Evolutionary conservation across 257 asterid species (phyloP).

Genomic region (Lantana camara): DNA sequence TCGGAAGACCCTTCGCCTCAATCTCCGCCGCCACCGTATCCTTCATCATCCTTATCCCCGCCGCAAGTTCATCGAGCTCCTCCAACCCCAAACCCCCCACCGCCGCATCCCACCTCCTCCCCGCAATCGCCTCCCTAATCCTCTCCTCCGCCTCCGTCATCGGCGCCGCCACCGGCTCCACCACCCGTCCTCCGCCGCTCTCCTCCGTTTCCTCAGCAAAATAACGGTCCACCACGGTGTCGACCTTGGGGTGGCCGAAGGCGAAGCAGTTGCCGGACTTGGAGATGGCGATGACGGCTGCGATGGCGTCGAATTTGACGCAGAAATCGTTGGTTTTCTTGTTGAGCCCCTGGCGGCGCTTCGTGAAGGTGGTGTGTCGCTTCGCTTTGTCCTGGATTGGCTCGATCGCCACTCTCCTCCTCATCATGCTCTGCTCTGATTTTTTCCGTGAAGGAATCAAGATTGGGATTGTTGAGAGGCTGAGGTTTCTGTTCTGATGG

Average conservation of each 20-base stretch:
- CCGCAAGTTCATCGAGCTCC: constrained; percentile 31
- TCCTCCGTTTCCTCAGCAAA: background rate
- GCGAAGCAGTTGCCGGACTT: constrained; percentile 42
- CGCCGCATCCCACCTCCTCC: too few species aligned
- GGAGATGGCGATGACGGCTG: constrained; percentile 42
- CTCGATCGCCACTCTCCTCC: constrained; percentile 38
- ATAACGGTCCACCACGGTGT: constrained; percentile 34
- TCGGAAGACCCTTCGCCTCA: background rate
- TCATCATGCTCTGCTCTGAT: constrained; percentile 6
- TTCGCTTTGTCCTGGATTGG: constrained; percentile 38
- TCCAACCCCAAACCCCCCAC: constrained; percentile 16
- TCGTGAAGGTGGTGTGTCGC: constrained; percentile 56
- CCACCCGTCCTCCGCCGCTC: background rate
- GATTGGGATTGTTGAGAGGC: too few species aligned
- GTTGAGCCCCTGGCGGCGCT: constrained; percentile 49
- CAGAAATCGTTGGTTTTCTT: constrained; percentile 41
- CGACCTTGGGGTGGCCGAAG: constrained; percentile 39
- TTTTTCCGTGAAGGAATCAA: too few species aligned
- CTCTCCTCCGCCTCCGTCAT: constrained; percentile 14
- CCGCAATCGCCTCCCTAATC: background rate
- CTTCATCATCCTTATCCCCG: constrained; percentile 21
- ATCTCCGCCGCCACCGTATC: constrained; percentile 28
- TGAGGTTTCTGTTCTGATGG: constrained; percentile 18
- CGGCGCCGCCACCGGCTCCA: constrained; percentile 2
- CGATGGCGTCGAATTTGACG: constrained; percentile 25